Evolutionary conservation across 1,139 yeast species (phyloP).

Genomic region (Kodamaea derodonti): DNA sequence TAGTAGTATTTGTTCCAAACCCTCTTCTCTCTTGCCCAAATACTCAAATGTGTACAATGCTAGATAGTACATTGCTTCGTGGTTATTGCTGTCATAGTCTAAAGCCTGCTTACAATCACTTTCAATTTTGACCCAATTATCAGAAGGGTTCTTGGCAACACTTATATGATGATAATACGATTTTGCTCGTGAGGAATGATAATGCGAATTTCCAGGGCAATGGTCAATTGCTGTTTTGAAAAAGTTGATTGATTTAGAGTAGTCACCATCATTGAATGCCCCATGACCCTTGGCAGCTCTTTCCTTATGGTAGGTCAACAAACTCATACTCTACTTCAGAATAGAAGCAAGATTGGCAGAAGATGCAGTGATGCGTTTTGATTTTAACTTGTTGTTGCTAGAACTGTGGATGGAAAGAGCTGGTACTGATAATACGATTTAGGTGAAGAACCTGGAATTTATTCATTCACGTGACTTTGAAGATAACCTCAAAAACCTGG

Average conservation of each 20-base stretch:
- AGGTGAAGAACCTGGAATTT: too few species aligned
- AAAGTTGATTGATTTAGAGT: conserved; percentile 16
- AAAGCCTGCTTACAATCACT: conserved; percentile 30
- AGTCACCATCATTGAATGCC: conserved; percentile 13
- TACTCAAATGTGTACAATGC: conserved; percentile 24
- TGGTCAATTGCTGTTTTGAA: conserved; percentile 16
- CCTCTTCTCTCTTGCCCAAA: conserved; percentile 20
- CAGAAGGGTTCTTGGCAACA: conserved; percentile 5
- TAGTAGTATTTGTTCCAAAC: conserved; percentile 21
- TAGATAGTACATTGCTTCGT: conserved; percentile 23
- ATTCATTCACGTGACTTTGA: too few species aligned
- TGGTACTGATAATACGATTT: too few species aligned
- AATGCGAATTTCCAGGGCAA: conserved; percentile 9
- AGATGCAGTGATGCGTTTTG: too few species aligned
- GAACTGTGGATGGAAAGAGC: too few species aligned
- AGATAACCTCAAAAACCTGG: too few species aligned
- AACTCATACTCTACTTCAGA: too few species aligned
- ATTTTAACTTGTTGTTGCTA: too few species aligned
- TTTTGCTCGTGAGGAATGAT: conserved; percentile 17
- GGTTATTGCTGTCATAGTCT: conserved; percentile 17
- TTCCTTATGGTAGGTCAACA: conserved; percentile 3
- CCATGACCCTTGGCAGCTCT: conserved; percentile 8
- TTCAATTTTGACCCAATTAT: conserved; percentile 15
- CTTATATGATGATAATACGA: conserved; percentile 13
- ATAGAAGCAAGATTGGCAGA: too few species aligned